phyloP scores from a whole-genome alignment of 495 filamentous ascomycete species.

The Apodospora peruviana region DNA sequence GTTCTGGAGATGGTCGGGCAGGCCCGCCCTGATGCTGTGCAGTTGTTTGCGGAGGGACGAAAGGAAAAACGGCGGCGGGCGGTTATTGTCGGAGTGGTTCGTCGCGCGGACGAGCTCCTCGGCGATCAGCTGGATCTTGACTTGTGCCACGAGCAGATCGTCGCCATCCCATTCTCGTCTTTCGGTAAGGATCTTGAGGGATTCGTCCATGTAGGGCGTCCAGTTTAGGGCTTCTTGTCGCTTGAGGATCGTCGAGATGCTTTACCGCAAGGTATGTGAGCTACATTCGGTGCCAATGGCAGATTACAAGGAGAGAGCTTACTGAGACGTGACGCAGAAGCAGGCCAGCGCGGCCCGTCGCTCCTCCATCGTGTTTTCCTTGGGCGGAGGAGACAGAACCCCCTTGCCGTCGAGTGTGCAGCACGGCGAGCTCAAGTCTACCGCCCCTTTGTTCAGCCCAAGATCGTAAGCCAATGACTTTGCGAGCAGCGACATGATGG shows the following conservation, averaged over 20 bases:
- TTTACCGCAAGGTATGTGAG: constrained; percentile 10
- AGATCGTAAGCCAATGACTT: constrained; percentile 49
- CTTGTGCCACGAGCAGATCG: constrained; percentile 42
- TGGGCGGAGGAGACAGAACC: constrained; percentile 9
- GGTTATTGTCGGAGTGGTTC: constrained; percentile 27
- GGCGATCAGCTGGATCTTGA: constrained; percentile 28
- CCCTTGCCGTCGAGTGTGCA: neutral
- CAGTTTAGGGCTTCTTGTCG: constrained; percentile 43
- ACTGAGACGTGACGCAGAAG: constrained; percentile 50
- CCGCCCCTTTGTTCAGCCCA: constrained; percentile 45
- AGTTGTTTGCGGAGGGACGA: constrained; percentile 42
- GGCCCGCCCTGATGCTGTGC: constrained; percentile 27
- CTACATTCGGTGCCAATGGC: neutral
- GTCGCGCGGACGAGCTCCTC: constrained; percentile 23
- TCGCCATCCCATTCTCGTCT: constrained; percentile 45
- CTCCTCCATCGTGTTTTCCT: constrained; percentile 45
- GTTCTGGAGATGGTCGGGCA: constrained; percentile 28
- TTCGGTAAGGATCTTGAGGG: constrained; percentile 37
- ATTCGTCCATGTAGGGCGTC: constrained; percentile 50
- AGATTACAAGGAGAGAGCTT: neutral
- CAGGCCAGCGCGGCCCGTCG: constrained; percentile 48
- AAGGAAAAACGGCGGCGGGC: constrained; percentile 34
- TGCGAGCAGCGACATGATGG: constrained; percentile 43
- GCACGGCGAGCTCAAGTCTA: constrained; percentile 15
- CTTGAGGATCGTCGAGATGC: constrained; percentile 31